Percentiles rank a stretch among this genome's conserved stretches.
Conservation (phyloP, 176 grass and related monocot species). For the Aegilops longissima region DNA sequence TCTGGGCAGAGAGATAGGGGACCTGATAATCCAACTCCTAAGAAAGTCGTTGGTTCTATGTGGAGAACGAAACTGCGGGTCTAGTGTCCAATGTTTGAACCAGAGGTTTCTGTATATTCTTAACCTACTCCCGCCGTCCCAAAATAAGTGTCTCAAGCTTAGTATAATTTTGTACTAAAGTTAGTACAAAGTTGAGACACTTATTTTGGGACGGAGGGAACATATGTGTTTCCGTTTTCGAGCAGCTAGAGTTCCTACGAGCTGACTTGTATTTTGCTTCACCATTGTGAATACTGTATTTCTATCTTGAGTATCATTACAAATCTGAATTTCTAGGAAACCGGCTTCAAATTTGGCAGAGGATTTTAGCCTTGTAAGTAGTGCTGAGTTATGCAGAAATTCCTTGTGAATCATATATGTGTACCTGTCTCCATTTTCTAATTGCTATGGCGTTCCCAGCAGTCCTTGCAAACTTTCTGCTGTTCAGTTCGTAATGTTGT, state of each 20-base stretch:
- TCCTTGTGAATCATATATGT: not conserved
- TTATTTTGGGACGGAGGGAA: too few species aligned
- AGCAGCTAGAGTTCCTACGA: not conserved
- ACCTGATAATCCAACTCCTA: conserved; percentile 68
- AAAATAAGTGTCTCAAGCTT: too few species aligned
- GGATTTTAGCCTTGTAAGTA: not conserved
- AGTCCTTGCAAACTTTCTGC: not conserved
- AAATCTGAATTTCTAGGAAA: not conserved
- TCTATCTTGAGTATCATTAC: too few species aligned
- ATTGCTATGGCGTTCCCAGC: not conserved
- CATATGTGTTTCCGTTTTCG: conserved; percentile 3
- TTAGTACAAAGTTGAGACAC: too few species aligned
- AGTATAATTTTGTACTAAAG: too few species aligned
- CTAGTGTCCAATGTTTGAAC: conserved; percentile 15
- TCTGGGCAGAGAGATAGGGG: conserved; percentile 83
- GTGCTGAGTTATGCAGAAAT: not conserved
- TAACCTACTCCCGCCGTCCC: not conserved
- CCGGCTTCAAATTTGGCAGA: not conserved
- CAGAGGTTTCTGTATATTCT: not conserved
- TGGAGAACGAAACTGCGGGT: conserved; percentile 65
- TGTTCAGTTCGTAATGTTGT: not conserved
- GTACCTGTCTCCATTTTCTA: not conserved
- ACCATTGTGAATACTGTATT: not conserved
- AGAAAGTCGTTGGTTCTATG: conserved; percentile 73
- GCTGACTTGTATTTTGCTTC: not conserved